Conservation (phyloP, 2,329 filamentous ascomycete genomes). For the Colletotrichum sp. region DNA sequence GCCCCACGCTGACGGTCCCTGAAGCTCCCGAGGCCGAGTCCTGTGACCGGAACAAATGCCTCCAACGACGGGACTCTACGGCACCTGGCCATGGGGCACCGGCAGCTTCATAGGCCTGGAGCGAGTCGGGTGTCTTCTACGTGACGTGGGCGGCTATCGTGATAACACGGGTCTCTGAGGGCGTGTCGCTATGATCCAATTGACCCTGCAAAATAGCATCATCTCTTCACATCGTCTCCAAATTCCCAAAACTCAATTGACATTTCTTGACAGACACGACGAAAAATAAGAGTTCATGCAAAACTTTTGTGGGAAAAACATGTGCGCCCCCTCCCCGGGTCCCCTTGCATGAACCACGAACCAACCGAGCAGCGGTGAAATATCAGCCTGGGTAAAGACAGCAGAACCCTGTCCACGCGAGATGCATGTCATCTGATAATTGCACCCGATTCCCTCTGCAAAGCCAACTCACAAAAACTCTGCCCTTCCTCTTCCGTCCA, state of each 20-base stretch:
- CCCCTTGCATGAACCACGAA: conserved; percentile 20
- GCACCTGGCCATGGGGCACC: not conserved
- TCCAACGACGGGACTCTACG: not conserved
- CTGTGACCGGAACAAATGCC: not conserved
- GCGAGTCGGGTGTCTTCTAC: not conserved
- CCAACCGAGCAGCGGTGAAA: conserved; percentile 10
- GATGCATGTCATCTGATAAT: conserved; percentile 14
- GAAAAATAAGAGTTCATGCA: not conserved
- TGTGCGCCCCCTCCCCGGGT: not conserved
- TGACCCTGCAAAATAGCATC: not conserved
- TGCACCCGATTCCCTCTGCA: not conserved
- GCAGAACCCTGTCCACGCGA: not conserved
- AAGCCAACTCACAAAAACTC: not conserved
- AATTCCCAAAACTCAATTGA: not conserved
- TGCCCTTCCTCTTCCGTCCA: not conserved
- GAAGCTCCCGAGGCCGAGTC: conserved; percentile 15
- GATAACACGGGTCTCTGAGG: not conserved
- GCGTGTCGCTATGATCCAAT: not conserved
- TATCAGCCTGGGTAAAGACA: conserved; percentile 1
- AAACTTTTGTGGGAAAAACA: not conserved
- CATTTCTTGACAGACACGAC: not conserved
- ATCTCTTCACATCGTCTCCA: not conserved
- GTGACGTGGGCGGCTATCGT: not conserved
- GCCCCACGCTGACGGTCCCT: conserved; percentile 4
- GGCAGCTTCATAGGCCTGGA: not conserved